Conservation (phyloP, 805 yeast genomes). For the Yamadazyma sp. region DNA sequence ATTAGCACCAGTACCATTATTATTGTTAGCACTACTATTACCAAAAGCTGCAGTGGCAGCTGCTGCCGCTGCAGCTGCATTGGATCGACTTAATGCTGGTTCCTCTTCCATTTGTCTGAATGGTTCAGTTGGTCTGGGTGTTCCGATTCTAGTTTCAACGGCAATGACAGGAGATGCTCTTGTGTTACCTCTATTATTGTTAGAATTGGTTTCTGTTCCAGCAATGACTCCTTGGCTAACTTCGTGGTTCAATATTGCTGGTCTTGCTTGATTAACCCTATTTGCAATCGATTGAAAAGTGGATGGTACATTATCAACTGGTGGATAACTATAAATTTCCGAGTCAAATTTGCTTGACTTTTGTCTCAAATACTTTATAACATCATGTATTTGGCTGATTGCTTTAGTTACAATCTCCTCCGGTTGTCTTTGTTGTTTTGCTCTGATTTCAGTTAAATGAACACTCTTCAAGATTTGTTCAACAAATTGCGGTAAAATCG, state of each 20-base stretch:
- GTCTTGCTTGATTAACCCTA: conserved; percentile 29
- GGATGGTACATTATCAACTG: conserved; percentile 20
- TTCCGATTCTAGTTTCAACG: conserved; percentile 5
- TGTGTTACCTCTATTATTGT: background rate
- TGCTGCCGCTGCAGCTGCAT: conserved; percentile 5
- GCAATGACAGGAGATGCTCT: conserved; percentile 6
- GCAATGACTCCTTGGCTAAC: conserved; percentile 34
- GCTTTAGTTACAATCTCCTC: too few relatives aligned
- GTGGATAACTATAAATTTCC: conserved; percentile 26
- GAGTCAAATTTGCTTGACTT: conserved; percentile 17
- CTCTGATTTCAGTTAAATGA: conserved; percentile 34
- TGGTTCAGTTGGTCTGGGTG: conserved; percentile 4
- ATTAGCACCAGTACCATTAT: background rate
- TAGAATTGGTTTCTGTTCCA: conserved; percentile 10
- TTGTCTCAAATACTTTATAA: background rate
- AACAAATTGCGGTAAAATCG: conserved; percentile 37
- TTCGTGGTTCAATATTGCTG: conserved; percentile 36
- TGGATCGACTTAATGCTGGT: background rate
- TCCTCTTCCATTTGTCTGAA: background rate
- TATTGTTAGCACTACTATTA: conserved; percentile 1
- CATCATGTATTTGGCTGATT: conserved; percentile 6
- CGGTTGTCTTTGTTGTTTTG: conserved; percentile 31
- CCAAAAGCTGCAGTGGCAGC: conserved; percentile 7
- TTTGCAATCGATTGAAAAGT: conserved; percentile 23
- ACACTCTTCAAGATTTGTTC: conserved; percentile 32